phyloP scores from a whole-genome alignment of 2,329 filamentous ascomycete genomes.

The Coniella vitis region DNA sequence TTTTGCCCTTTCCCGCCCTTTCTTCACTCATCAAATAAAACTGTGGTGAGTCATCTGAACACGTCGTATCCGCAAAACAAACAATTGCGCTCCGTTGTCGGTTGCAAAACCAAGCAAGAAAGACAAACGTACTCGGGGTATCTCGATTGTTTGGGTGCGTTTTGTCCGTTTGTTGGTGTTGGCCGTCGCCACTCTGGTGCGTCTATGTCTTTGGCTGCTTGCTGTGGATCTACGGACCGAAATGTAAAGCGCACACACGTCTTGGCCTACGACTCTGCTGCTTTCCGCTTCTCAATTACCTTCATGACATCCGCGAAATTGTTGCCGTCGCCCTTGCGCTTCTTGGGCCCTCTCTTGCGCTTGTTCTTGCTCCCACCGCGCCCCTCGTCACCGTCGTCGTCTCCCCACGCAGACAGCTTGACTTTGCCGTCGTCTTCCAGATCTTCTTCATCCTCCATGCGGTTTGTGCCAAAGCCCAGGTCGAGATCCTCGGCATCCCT shows the following conservation, averaged over 20 bases:
- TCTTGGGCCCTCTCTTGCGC: conserved; percentile 66
- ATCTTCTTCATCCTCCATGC: conserved; percentile 84
- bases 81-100: too few species aligned
- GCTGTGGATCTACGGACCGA: too few species aligned
- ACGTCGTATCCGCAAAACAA: too few species aligned
- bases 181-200: too few species aligned
- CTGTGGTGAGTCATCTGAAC: too few species aligned
- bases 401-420: conserved; percentile 61
- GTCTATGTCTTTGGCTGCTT: too few species aligned
- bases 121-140: too few species aligned
- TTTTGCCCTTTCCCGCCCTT: too few species aligned
- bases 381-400: conserved; percentile 39
- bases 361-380: conserved; percentile 43
- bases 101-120: too few species aligned
- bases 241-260: neutral
- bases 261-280: conserved; percentile 20
- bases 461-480: conserved; percentile 84
- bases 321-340: conserved; percentile 72
- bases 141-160: too few species aligned
- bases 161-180: too few species aligned
- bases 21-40: too few species aligned
- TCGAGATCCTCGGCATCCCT: conserved; percentile 89
- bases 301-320: conserved; percentile 73
- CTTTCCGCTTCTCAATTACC: conserved; percentile 60
- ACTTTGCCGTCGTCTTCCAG: conserved; percentile 58